Base-by-base conservation (phyloP, 1,284 basidiomycete genomes). In the Cryptococcus depauperatus region DNA sequence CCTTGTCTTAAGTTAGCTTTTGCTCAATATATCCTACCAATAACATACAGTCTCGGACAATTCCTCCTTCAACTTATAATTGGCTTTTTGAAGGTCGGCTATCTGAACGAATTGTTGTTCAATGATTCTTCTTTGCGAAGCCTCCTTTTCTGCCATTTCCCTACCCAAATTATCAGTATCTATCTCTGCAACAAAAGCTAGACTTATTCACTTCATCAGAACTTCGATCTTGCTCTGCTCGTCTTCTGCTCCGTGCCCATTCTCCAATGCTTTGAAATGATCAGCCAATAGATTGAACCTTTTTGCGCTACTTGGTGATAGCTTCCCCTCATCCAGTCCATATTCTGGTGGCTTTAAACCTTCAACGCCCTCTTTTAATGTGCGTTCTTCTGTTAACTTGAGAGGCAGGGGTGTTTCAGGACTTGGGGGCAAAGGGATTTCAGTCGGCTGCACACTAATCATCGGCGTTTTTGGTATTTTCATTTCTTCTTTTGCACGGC, bases 31-130 rank as follows among this genome's bases (percentile, higher is more conserved):
- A n/a, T n/a, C n/a, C n/a, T n/a, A n/a, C n/a, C n/a, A n/a, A n/a
- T n/a, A n/a, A 41, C 56, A 50, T 37, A 59, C 56, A 18, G 29
- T 21, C n/a, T 43, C 42, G 8, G 9, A 18, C n/a, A 59, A 13
- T 22, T 56, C 56, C 4, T 60, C 57, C 26, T 50, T 48, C 10
- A 60, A 48, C 40, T 51, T 50, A 25, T 55, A 52, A 37, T 59
- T 62, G 13, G 49, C 39, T 35, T 55, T 58, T 29, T 61, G 57
- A 19, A 61, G 41, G 39, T 61, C 56, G 16, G 59, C 61, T 43
- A 63, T 63, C 37, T 63, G 57, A n/a, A 55, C 47, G 35, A 57
- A 58, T 30, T 61, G 59, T 48, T 61, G 55, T 19, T 59, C 58
- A 46, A 61, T 59, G 16, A 59, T 57, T 21, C 55, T 48, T 27